Evolutionary conservation across 371 early-diverging fungal species (phyloP).

Genomic region (Mucor saturninus): DNA sequence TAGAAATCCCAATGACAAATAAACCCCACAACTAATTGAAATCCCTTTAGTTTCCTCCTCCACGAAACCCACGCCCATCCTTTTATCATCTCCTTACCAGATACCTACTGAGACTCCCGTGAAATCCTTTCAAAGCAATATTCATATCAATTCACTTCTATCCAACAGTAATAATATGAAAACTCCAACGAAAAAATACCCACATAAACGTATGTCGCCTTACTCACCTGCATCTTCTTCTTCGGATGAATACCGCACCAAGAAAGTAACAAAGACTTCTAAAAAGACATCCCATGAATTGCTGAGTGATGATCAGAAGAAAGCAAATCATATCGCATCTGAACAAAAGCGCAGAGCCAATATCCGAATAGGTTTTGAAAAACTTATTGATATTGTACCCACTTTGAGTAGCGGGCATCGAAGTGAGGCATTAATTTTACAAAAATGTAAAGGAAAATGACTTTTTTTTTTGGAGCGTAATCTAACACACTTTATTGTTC

Average conservation of each 20-base stretch:
- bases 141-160: slow-evolving; percentile 18
- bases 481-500: not conserved
- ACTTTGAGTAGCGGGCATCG: slow-evolving; percentile 61
- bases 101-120: not conserved
- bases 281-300: slow-evolving; percentile 58
- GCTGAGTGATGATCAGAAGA: slow-evolving; percentile 85
- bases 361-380: slow-evolving; percentile 80
- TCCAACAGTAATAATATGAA: not conserved
- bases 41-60: too few relatives aligned
- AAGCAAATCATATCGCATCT: slow-evolving; percentile 90
- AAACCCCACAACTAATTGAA: not conserved
- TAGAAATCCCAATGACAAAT: slow-evolving; percentile 3
- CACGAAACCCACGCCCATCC: not conserved
- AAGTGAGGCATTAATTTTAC: slow-evolving; percentile 54
- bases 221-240: slow-evolving; percentile 10
- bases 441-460: slow-evolving; percentile 22
- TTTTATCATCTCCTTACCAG: slow-evolving; percentile 2
- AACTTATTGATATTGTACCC: slow-evolving; percentile 80
- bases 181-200: not conserved
- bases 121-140: not conserved
- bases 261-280: not conserved
- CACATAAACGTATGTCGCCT: slow-evolving; percentile 8
- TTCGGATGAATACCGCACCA: not conserved
- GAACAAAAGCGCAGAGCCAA: slow-evolving; percentile 88
- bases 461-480: not conserved